Conservation (phyloP, 202 grass and related monocot genomes). For the Digitaria exilis region DNA sequence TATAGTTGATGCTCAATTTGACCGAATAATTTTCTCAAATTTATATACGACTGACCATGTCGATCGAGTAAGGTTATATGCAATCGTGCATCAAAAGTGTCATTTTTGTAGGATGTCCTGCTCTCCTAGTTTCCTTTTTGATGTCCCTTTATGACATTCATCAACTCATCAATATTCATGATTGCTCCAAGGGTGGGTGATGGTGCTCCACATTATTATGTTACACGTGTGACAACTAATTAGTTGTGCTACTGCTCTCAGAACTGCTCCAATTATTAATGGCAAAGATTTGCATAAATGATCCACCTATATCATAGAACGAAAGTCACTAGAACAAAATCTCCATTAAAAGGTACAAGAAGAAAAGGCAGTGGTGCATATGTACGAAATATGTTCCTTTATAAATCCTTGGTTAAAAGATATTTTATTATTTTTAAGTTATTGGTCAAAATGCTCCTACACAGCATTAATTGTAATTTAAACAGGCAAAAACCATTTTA, state of each 20-base stretch:
- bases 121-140: background rate
- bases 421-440: background rate
- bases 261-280: constrained; percentile 8
- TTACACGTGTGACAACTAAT: constrained; percentile 48
- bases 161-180: constrained; percentile 24
- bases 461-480: background rate
- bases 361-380: too few species aligned
- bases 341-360: background rate
- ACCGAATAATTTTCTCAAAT: background rate
- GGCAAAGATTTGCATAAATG: background rate
- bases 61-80: background rate
- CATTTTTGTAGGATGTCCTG: background rate
- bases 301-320: background rate
- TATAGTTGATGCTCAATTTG: background rate
- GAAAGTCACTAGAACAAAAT: background rate
- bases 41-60: too few species aligned
- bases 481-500: background rate
- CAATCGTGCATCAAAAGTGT: background rate
- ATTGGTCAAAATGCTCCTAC: background rate
- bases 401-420: background rate
- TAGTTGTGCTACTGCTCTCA: constrained; percentile 15
- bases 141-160: constrained; percentile 22
- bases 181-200: constrained; percentile 45
- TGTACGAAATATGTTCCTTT: background rate
- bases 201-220: constrained; percentile 54